phyloP scores from a whole-genome alignment of 345 rosid genomes.

The Limnanthes douglasii region DNA sequence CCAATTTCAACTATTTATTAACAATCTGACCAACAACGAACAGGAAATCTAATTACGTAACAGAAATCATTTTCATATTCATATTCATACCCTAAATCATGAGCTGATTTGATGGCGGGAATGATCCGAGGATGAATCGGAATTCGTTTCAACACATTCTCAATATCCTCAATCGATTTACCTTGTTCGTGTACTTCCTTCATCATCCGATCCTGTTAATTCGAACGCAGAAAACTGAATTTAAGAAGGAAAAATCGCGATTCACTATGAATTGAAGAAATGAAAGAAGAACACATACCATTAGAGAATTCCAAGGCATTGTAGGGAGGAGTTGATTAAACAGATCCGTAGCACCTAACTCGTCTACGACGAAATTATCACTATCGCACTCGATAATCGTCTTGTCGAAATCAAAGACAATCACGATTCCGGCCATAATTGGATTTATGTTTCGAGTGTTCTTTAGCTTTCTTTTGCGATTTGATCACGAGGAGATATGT shows the following conservation, averaged over 20 bases:
- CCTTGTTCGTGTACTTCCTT: conserved; percentile 48
- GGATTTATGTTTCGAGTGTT: too few relatives aligned
- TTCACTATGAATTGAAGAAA: neutral
- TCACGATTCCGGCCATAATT: too few relatives aligned
- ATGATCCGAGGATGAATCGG: conserved; percentile 57
- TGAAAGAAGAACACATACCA: conserved; percentile 23
- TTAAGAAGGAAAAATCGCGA: neutral
- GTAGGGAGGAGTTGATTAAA: conserved; percentile 59
- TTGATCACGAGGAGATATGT: too few relatives aligned
- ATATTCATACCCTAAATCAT: conserved; percentile 46
- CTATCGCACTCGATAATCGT: conserved; percentile 65
- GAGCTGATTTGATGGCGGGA: conserved; percentile 60
- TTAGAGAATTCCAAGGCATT: conserved; percentile 73
- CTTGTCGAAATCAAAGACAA: conserved; percentile 64
- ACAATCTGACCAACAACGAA: neutral
- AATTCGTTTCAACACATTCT: conserved; percentile 25
- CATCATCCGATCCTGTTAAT: conserved; percentile 70
- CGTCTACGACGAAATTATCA: conserved; percentile 65
- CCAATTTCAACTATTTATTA: neutral
- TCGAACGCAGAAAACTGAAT: too few relatives aligned
- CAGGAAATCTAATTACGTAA: neutral
- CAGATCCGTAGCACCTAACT: conserved; percentile 43
- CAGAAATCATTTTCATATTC: neutral
- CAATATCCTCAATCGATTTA: conserved; percentile 43
- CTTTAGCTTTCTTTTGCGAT: too few relatives aligned